Evolutionary conservation across 768 basidiomycete genomes (phyloP), one percentile per base, ranked within the genome.

Genomic region (Lanmaoa pseudosensibilis): DNA sequence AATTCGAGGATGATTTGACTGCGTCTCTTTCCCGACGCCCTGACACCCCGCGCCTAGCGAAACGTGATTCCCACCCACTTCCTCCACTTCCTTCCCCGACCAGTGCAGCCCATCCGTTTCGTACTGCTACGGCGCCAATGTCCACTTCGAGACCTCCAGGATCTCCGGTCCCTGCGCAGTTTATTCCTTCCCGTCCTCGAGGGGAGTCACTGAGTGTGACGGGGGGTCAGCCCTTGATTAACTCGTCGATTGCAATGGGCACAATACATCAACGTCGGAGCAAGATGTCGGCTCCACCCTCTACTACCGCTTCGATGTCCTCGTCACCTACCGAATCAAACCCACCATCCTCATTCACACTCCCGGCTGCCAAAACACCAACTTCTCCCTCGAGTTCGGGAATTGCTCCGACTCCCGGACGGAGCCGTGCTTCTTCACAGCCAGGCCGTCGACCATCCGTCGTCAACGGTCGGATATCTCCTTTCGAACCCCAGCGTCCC

Each of bases 351-450:
- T 69, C 69, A 12, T 75, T 71, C 74, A 47, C 66, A 71, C 51
- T 61, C 61, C 54, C 67, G 23, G 57, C 70, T 34, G 55, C 66
- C n/a, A 73, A 62, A 55, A 60, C 65, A 16, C 61, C 71, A 6
- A 69, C 69, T 32, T 78, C 82, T 10, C 80, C 80, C 30, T 69
- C 75, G 34, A 75, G 64, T 57, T 74, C 76, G 36, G 67, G 72
- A 52, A 64, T 67, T 38, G 66, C 70, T 27, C 69, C 77, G 2
- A 68, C 66, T 32, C 76, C 77, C 0, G 73, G 73, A 21, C 81
- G 91, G 55, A 79, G 66, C 54, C 82, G 91, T 46, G 88, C 91
- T 36, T 83, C 82, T 13, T 92, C 91, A 38, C 91, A 92, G 60
- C 89, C 91, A 41, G 87, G 85, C 27, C 80, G 88, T 54, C 77